Evolutionary conservation across 2,329 filamentous ascomycete species (phyloP).

Genomic region (Colletotrichum euphorbiae): DNA sequence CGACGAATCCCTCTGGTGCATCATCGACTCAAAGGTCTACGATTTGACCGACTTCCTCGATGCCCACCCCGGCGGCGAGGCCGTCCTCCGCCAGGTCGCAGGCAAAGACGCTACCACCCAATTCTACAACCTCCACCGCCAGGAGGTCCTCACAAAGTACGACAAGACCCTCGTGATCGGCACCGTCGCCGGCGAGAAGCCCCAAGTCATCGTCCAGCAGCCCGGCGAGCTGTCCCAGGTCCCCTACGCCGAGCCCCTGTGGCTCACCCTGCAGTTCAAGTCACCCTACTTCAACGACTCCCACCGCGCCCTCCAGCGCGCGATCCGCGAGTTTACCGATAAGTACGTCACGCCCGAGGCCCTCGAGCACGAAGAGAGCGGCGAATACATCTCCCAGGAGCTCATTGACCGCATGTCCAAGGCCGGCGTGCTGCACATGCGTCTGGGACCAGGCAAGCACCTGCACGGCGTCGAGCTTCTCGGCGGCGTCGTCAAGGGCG

Average conservation of each 20-base stretch:
- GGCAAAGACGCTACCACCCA: slow-evolving; percentile 83
- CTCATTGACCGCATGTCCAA: slow-evolving; percentile 84
- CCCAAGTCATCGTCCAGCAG: slow-evolving; percentile 76
- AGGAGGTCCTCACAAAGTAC: slow-evolving; percentile 90
- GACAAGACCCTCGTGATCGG: slow-evolving; percentile 76
- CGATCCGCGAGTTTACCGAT: slow-evolving; percentile 79
- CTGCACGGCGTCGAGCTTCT: slow-evolving; percentile 77
- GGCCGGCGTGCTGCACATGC: slow-evolving; percentile 81
- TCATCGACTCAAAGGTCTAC: slow-evolving; percentile 89
- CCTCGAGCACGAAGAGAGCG: slow-evolving; percentile 78
- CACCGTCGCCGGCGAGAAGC: slow-evolving; percentile 78
- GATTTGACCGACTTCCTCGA: slow-evolving; percentile 87
- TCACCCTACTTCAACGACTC: slow-evolving; percentile 84
- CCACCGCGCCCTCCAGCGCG: slow-evolving; percentile 75
- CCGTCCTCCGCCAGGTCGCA: slow-evolving; percentile 83
- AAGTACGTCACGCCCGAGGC: slow-evolving; percentile 79
- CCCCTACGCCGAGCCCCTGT: slow-evolving; percentile 87
- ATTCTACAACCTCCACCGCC: slow-evolving; percentile 93
- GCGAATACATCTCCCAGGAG: slow-evolving; percentile 76
- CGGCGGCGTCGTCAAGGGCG: slow-evolving; percentile 76
- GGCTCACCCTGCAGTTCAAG: slow-evolving; percentile 82
- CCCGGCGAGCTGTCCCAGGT: slow-evolving; percentile 80
- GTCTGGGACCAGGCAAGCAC: slow-evolving; percentile 85
- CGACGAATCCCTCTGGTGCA: slow-evolving; percentile 82
- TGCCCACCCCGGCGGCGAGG: slow-evolving; percentile 84